phyloP scores from a whole-genome alignment of 306 rosid genomes.

The Cicer cuneatum region DNA sequence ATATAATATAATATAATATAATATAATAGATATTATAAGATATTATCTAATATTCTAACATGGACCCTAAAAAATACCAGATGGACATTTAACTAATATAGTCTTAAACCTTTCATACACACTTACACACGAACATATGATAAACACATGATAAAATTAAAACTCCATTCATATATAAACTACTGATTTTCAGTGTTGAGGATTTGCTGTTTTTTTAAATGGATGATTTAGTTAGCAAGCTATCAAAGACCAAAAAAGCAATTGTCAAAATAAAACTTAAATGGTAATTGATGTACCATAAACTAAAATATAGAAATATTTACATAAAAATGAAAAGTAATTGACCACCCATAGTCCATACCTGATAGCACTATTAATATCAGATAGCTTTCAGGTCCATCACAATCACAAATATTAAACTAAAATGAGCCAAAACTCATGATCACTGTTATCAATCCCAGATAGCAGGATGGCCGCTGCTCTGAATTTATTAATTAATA shows the following conservation, averaged over 20 bases:
- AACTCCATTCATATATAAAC: slow-evolving; percentile 18
- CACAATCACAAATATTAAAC: slow-evolving; percentile 22
- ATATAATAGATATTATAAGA: no score
- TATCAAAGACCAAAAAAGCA: not conserved
- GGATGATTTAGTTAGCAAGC: not conserved
- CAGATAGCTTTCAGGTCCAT: slow-evolving; percentile 13
- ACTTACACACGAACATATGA: not conserved
- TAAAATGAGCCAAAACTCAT: slow-evolving; percentile 6
- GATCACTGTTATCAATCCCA: not conserved
- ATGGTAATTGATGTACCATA: not conserved
- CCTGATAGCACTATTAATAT: not conserved
- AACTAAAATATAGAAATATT: slow-evolving; percentile 22
- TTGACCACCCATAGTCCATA: not conserved
- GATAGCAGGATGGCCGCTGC: not conserved
- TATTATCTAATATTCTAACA: no score
- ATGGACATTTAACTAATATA: slow-evolving; percentile 5
- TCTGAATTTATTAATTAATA: not conserved
- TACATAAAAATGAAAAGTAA: slow-evolving; percentile 11
- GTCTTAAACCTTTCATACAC: slow-evolving; percentile 5
- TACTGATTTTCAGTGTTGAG: not conserved
- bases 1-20: no score
- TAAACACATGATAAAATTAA: slow-evolving; percentile 8
- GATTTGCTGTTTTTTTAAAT: slow-evolving; percentile 5
- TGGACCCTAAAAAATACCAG: not conserved
- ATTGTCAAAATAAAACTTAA: slow-evolving; percentile 25